phyloP scores from a whole-genome alignment of 2,329 filamentous ascomycete species.

The Colletotrichum sansevieriae region DNA sequence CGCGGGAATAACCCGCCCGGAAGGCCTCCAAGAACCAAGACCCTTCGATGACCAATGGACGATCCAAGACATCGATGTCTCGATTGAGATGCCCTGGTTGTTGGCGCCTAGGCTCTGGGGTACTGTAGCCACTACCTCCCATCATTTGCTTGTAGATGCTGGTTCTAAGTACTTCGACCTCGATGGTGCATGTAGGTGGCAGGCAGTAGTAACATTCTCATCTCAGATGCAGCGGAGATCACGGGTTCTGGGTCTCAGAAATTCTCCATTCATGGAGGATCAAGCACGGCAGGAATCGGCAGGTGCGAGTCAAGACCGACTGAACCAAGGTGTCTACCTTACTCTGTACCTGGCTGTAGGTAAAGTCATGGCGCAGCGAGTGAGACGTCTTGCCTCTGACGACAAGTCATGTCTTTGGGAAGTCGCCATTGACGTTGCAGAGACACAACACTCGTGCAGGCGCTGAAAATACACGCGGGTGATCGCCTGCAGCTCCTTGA shows the following conservation, averaged over 20 bases:
- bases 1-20: background rate
- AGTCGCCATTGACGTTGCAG: background rate
- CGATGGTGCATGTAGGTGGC: background rate
- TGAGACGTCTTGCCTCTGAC: no score
- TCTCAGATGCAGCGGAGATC: no score
- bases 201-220: background rate
- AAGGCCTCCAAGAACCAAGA: background rate
- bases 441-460: background rate
- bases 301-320: no score
- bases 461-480: conserved; percentile 30
- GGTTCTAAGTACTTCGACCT: no score
- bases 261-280: background rate
- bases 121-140: background rate
- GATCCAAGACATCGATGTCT: background rate
- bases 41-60: background rate
- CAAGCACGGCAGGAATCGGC: no score
- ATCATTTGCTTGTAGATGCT: no score
- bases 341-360: no score
- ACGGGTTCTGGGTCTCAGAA: background rate
- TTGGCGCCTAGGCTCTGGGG: conserved; percentile 2
- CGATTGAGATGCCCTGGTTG: background rate
- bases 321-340: no score
- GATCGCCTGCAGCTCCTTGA: conserved; percentile 18
- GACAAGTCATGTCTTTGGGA: background rate
- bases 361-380: no score